Evolutionary conservation across 805 yeast genomes (phyloP).

Genomic region (Saturnispora serradocipensis): DNA sequence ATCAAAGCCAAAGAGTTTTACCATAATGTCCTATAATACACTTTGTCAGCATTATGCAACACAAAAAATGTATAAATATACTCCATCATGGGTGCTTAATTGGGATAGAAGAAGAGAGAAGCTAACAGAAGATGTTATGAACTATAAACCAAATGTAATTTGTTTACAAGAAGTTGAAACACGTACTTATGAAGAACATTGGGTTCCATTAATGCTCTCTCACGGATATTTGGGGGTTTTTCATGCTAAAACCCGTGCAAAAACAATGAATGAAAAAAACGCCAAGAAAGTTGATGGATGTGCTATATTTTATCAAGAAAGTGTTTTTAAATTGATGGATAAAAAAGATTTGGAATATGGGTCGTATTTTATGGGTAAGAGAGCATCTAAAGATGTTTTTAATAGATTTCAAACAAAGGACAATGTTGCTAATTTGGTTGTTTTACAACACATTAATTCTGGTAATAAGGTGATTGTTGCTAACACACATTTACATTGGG

Average conservation of each 20-base stretch:
- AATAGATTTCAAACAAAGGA: slow-evolving; percentile 96
- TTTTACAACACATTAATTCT: slow-evolving; percentile 62
- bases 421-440: slow-evolving; percentile 73
- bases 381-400: slow-evolving; percentile 85
- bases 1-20: slow-evolving; percentile 40
- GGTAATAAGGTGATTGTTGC: slow-evolving; percentile 68
- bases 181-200: slow-evolving; percentile 72
- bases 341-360: slow-evolving; percentile 77
- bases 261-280: slow-evolving; percentile 74
- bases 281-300: slow-evolving; percentile 95
- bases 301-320: slow-evolving; percentile 77
- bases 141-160: slow-evolving; percentile 61
- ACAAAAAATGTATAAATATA: slow-evolving; percentile 80
- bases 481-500: slow-evolving; percentile 97
- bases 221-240: slow-evolving; percentile 76
- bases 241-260: slow-evolving; percentile 84
- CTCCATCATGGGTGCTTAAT: slow-evolving; percentile 94
- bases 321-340: slow-evolving; percentile 61
- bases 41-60: slow-evolving; percentile 95
- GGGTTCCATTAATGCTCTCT: slow-evolving; percentile 66
- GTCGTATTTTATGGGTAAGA: slow-evolving; percentile 67
- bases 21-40: slow-evolving; percentile 81
- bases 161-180: slow-evolving; percentile 96
- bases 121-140: slow-evolving; percentile 62
- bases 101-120: slow-evolving; percentile 85